Conservation (phyloP, 768 basidiomycete genomes). For the Tylopilus intermedius region DNA sequence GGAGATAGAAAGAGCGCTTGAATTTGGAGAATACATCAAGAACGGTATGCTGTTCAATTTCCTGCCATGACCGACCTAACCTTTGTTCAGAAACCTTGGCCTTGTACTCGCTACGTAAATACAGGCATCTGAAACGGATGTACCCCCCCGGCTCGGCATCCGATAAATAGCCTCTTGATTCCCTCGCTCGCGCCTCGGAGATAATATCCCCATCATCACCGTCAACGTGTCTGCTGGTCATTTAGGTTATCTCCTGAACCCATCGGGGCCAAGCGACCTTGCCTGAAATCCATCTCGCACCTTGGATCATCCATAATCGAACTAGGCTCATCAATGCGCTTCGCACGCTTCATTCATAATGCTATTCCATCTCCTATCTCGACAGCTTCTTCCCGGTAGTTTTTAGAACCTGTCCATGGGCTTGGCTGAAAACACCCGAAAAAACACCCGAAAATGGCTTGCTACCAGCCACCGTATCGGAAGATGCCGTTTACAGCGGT, state of each 20-base stretch:
- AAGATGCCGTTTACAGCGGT: not conserved
- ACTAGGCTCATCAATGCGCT: not conserved
- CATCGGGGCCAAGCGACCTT: too few species aligned
- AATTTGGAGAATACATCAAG: conserved; percentile 78
- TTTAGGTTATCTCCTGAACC: not conserved
- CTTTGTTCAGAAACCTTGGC: conserved; percentile 66
- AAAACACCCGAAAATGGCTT: not conserved
- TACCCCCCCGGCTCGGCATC: conserved; percentile 41
- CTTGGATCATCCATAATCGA: not conserved
- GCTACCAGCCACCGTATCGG: not conserved
- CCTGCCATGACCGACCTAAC: conserved; percentile 1
- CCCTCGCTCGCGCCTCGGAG: not conserved
- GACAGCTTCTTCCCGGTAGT: not conserved
- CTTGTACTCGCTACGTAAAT: conserved; percentile 77
- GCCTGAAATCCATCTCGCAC: too few species aligned
- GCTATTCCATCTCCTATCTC: not conserved
- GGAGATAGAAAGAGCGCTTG: conserved; percentile 73
- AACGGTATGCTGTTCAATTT: conserved; percentile 47
- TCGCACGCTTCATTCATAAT: not conserved
- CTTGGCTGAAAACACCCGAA: not conserved
- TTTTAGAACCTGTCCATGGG: not conserved
- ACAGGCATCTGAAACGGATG: conserved; percentile 71
- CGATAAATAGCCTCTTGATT: conserved; percentile 4
- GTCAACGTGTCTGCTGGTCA: not conserved
- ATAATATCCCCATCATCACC: not conserved